phyloP scores from a whole-genome alignment of 1,284 basidiomycete genomes.

The Acaromyces ingoldii region DNA sequence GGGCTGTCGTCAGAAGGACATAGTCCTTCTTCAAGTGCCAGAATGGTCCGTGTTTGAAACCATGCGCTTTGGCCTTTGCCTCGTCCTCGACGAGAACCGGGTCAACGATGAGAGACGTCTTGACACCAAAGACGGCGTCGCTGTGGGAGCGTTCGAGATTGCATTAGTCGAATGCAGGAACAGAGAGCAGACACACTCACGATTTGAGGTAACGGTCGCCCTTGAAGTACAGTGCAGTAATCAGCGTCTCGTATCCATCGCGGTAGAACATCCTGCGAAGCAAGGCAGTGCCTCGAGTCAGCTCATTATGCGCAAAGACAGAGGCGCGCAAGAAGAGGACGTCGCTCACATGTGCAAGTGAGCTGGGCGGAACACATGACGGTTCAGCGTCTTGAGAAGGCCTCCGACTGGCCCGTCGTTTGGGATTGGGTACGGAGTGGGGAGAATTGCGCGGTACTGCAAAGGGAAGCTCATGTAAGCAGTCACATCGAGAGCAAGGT shows the following conservation, averaged over 20 bases:
- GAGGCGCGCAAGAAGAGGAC: slow-evolving; percentile 1
- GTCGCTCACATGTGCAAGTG: slow-evolving; percentile 63
- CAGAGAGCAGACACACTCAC: too few species aligned
- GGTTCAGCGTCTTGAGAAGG: slow-evolving; percentile 60
- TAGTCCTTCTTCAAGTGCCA: slow-evolving; percentile 1
- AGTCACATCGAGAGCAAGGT: too few species aligned
- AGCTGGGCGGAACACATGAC: slow-evolving; percentile 72
- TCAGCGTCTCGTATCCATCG: slow-evolving; percentile 66
- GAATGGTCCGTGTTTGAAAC: neutral
- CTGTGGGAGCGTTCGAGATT: too few species aligned
- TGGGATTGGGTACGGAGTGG: slow-evolving; percentile 62
- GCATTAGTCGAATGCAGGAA: too few species aligned
- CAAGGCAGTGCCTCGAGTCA: neutral
- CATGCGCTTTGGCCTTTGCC: neutral
- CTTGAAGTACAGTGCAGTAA: slow-evolving; percentile 70
- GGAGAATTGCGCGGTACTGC: slow-evolving; percentile 70
- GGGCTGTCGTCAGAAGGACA: neutral
- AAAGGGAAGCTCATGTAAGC: neutral
- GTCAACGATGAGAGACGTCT: slow-evolving; percentile 50
- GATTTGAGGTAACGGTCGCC: slow-evolving; percentile 62
- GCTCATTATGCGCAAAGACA: neutral
- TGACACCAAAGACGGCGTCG: slow-evolving; percentile 75
- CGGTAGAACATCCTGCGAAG: slow-evolving; percentile 51
- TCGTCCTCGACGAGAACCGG: slow-evolving; percentile 47
- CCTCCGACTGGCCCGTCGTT: slow-evolving; percentile 72